Conservation (phyloP, 495 filamentous ascomycete genomes). For the Aspergillus steynii region DNA sequence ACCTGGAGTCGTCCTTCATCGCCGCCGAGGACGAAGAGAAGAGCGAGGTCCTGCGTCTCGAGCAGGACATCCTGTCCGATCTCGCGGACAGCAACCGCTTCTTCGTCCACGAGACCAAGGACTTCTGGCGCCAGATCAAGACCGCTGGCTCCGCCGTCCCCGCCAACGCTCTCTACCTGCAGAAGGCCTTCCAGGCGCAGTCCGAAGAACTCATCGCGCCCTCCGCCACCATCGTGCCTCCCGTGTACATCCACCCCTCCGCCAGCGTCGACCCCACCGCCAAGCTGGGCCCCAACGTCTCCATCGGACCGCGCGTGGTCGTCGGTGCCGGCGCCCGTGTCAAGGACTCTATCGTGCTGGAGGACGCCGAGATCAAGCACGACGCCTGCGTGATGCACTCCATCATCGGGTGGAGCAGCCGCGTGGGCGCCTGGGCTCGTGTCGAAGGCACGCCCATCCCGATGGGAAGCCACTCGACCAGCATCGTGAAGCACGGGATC, state of each 20-base stretch:
- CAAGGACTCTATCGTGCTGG: constrained; percentile 94
- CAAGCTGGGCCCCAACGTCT: constrained; percentile 96
- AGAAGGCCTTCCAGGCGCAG: constrained; percentile 85
- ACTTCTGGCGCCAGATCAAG: constrained; percentile 99
- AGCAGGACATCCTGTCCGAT: constrained; percentile 96
- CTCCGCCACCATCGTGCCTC: constrained; percentile 86
- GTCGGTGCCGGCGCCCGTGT: constrained; percentile 88
- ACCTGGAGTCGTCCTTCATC: constrained; percentile 80
- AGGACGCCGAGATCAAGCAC: constrained; percentile 95
- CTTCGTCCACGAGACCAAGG: constrained; percentile 97
- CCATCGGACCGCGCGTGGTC: constrained; percentile 80
- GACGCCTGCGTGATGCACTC: constrained; percentile 95
- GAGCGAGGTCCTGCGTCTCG: constrained; percentile 88
- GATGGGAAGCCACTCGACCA: constrained; percentile 85
- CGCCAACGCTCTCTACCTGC: constrained; percentile 95
- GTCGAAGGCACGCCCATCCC: constrained; percentile 96
- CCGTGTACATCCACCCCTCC: constrained; percentile 97
- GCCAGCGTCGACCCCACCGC: constrained; percentile 90
- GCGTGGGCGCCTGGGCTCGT: constrained; percentile 94
- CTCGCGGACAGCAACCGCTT: constrained; percentile 97
- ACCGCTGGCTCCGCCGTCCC: constrained; percentile 96
- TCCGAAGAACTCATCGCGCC: constrained; percentile 81
- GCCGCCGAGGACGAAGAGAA: constrained; percentile 74
- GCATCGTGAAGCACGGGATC: constrained; percentile 93
- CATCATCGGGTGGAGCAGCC: constrained; percentile 96